Evolutionary conservation across 768 basidiomycete species (phyloP), one percentile per base, ranked within the genome.

Genomic region (Tricholomella constricta): DNA sequence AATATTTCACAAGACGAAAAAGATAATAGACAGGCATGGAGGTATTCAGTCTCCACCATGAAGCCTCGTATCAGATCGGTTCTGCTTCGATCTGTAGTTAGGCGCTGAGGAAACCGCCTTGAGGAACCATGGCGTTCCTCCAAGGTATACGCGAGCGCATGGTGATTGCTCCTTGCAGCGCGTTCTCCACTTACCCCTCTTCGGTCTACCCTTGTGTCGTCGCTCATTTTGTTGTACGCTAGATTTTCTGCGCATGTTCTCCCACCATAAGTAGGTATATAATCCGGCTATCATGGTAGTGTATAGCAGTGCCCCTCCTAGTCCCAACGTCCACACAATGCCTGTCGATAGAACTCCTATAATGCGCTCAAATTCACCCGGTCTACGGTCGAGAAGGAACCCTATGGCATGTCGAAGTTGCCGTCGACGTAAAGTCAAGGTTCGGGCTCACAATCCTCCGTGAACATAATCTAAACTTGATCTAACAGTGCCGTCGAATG

Each of bases 391-490:
- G 41, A 71, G 71, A 57, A 69, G 82, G 48, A 76, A 76, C 1
- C 68, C 73, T 8, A 78, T 83, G 57, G 84, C 84, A 2, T 86
- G 84, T 65, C 71, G 65, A 0, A 68, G 70, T 50, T 86, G 84
- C 62, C 78, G 84, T 6, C 62, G 65, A 27, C 75, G 79, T 15
- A 84, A 86, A 65, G 74, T 84, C 54, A 83, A 79, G 72, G 83
- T 81, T 12, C 9, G 26, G 15, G 25, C 12, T 27, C 15, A 4
- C 40, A 23, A 23, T 40, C 20, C 57, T 32, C 58, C 62, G 22
- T 36, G 34, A 20, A 29, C 45, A 17, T 12, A 31, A 4, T 29
- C 9, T 29, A 29, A 48, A 34, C 47, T 38, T 31, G 12, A 31
- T 20, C 19, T 11, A 15, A 20, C 47, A 70, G 74, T 73, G 72